Percentiles rank a stretch among this genome's conserved stretches.
Evolutionary conservation across 495 filamentous ascomycete genomes (phyloP).

Genomic region (Lindgomyces ingoldianus): DNA sequence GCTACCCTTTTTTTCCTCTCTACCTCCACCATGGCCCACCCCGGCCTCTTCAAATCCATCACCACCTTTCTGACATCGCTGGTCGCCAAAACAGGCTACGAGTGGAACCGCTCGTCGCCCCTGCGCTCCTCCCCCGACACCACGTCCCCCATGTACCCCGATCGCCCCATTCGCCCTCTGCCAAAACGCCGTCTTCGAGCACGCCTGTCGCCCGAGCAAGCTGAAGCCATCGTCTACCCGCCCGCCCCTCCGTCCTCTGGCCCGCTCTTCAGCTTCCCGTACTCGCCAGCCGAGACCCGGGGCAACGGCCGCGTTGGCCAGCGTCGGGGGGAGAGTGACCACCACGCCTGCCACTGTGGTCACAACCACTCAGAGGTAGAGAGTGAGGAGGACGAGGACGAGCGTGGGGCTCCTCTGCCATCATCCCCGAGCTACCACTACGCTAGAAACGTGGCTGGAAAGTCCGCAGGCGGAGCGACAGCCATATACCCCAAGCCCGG

Average conservation of each 20-base stretch:
- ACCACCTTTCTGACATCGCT: slow-evolving; percentile 27
- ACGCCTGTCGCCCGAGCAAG: slow-evolving; percentile 79
- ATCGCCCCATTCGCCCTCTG: slow-evolving; percentile 89
- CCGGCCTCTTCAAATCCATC: slow-evolving; percentile 7
- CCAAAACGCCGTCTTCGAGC: slow-evolving; percentile 85
- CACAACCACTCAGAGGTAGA: slow-evolving; percentile 39
- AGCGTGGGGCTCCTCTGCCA: slow-evolving; percentile 20
- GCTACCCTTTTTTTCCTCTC: neutral
- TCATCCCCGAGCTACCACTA: slow-evolving; percentile 41
- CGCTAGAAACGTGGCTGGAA: slow-evolving; percentile 12
- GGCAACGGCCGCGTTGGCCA: slow-evolving; percentile 33
- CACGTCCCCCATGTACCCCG: slow-evolving; percentile 73
- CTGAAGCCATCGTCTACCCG: slow-evolving; percentile 78
- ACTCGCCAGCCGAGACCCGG: slow-evolving; percentile 48
- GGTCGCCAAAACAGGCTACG: slow-evolving; percentile 35
- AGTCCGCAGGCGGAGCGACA: neutral
- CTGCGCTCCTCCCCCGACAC: slow-evolving; percentile 60
- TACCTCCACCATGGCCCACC: slow-evolving; percentile 22
- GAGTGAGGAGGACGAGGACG: slow-evolving; percentile 42
- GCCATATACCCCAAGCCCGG: slow-evolving; percentile 38
- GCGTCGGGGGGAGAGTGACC: slow-evolving; percentile 41
- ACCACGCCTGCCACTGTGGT: slow-evolving; percentile 36
- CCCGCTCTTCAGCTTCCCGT: slow-evolving; percentile 76
- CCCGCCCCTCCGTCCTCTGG: slow-evolving; percentile 64
- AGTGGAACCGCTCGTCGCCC: slow-evolving; percentile 38